These are phyloP conservation scores for Leccinum subtestaceum DNA, from an alignment of 768 basidiomycete species.

Conservation along the genomic window DNA sequence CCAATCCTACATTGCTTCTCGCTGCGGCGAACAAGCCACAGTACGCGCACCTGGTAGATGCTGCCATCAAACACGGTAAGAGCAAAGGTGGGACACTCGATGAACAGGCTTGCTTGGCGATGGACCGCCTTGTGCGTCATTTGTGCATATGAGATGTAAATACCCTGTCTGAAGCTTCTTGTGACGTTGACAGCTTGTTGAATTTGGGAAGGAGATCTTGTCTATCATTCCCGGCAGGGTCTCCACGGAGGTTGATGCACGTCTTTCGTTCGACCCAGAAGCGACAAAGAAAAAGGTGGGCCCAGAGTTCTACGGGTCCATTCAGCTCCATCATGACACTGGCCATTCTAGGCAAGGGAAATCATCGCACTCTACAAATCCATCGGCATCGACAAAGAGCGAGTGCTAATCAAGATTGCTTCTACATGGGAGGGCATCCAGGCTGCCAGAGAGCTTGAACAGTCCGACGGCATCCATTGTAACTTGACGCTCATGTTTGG, in stretches of 20 bases:
- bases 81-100: constrained; percentile 74
- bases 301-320: neutral
- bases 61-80: constrained; percentile 70
- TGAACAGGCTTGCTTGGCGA: constrained; percentile 55
- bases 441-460: constrained; percentile 90
- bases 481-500: constrained; percentile 97
- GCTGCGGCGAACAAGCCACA: constrained; percentile 85
- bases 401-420: constrained; percentile 96
- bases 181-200: constrained; percentile 50
- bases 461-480: constrained; percentile 89
- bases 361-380: constrained; percentile 91
- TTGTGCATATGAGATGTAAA: neutral
- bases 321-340: neutral
- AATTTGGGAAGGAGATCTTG: constrained; percentile 93
- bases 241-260: constrained; percentile 96
- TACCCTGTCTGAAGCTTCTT: neutral
- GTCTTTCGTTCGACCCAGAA: constrained; percentile 90
- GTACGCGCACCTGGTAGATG: constrained; percentile 74
- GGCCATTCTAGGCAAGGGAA: constrained; percentile 52
- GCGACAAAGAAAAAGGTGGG: constrained; percentile 77
- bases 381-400: constrained; percentile 83
- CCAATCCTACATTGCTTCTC: constrained; percentile 91
- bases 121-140: neutral
- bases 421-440: constrained; percentile 99
- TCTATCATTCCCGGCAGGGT: constrained; percentile 93